Conservation (phyloP, 306 rosid species). For the Cicer cuneatum region DNA sequence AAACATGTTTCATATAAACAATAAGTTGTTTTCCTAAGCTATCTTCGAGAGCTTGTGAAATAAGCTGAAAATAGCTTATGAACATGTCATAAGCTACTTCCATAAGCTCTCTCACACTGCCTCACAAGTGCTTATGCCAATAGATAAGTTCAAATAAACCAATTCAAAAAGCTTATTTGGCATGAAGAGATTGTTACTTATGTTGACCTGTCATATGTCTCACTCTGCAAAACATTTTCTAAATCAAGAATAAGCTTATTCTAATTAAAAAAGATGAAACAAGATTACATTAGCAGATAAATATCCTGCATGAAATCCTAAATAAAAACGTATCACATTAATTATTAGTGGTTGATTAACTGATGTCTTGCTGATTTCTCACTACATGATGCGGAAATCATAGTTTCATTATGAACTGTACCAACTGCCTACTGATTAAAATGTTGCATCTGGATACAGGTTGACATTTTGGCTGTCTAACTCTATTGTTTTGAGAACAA, state of each 20-base stretch:
- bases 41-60: too few species aligned
- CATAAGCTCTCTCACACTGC: too few species aligned
- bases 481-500: constrained; percentile 76
- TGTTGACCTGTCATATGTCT: constrained; percentile 31
- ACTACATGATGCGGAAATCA: constrained; percentile 33
- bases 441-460: constrained; percentile 58
- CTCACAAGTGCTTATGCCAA: too few species aligned
- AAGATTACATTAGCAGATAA: constrained; percentile 19
- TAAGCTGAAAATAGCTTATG: too few species aligned
- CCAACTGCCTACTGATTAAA: constrained; percentile 27
- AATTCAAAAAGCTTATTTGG: not conserved
- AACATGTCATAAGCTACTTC: too few species aligned
- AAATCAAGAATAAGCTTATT: constrained; percentile 30
- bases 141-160: too few species aligned
- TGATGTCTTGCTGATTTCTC: constrained; percentile 39
- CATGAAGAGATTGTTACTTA: not conserved
- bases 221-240: constrained; percentile 2
- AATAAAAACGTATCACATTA: constrained; percentile 29
- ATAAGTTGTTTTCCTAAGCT: too few species aligned
- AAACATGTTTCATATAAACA: too few species aligned
- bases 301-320: constrained; percentile 31
- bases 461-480: constrained; percentile 93
- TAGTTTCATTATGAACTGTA: constrained; percentile 33
- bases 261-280: constrained; percentile 1
- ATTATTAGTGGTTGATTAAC: constrained; percentile 36